Evolutionary conservation across 164 flowering plant species (phyloP).

Genomic region (Dillenia turbinata): DNA sequence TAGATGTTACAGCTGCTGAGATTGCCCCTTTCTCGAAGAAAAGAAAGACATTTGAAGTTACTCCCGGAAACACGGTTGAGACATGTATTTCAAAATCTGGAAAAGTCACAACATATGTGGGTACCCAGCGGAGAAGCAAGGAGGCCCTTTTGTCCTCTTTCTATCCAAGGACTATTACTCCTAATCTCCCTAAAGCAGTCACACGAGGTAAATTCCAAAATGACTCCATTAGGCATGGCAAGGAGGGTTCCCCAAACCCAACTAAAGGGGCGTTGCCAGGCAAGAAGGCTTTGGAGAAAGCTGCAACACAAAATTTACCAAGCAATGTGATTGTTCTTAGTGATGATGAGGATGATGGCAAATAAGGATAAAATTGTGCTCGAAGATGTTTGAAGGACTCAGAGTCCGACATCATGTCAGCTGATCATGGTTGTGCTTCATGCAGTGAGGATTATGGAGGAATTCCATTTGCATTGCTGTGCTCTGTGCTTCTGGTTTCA

Average conservation of each 20-base stretch:
- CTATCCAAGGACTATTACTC: conserved; percentile 6
- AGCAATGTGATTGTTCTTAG: conserved; percentile 22
- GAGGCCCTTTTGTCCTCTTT: conserved; percentile 2
- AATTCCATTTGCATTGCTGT: no score
- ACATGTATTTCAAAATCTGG: conserved; percentile 14
- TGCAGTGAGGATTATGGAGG: no score
- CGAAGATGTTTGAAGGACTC: no score
- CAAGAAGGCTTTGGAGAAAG: conserved; percentile 9
- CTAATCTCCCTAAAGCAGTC: conserved; percentile 18
- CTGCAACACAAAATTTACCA: conserved; percentile 2
- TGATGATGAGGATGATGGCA: conserved; percentile 23
- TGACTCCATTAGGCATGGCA: conserved; percentile 1
- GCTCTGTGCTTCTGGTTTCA: no score
- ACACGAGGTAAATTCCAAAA: conserved; percentile 7
- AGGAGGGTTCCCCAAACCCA: not conserved
- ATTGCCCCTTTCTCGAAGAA: not conserved
- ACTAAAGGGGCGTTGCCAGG: conserved; percentile 3
- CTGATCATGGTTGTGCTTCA: no score
- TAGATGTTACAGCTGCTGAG: conserved; percentile 3
- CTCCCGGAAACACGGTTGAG: conserved; percentile 9
- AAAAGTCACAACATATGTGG: conserved; percentile 8
- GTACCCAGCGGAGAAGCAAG: conserved; percentile 6
- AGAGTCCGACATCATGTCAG: no score
- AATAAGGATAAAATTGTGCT: no score
- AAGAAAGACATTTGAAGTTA: conserved; percentile 2